These are phyloP conservation scores for Penicillium decumbens DNA, from an alignment of 2,329 filamentous ascomycete genomes.

Conservation along the genomic window DNA sequence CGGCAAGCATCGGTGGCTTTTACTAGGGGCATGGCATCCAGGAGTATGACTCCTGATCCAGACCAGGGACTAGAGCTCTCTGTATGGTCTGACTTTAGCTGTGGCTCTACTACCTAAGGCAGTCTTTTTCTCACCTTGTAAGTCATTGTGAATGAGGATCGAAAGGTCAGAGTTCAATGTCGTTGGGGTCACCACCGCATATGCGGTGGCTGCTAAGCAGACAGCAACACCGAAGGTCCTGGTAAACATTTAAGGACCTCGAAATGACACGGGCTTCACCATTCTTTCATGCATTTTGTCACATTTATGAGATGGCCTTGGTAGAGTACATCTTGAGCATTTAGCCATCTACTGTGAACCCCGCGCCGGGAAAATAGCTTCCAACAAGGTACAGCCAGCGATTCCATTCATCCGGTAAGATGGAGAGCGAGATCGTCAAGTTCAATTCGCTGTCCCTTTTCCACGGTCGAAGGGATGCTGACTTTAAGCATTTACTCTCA, in stretches of 20 bases:
- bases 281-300: not conserved
- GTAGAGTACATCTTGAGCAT: not conserved
- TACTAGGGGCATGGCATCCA: constrained; percentile 15
- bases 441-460: not conserved
- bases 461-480: not conserved
- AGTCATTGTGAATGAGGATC: constrained; percentile 21
- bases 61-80: constrained; percentile 15
- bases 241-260: constrained; percentile 6
- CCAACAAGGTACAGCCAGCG: not conserved
- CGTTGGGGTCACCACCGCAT: constrained; percentile 9
- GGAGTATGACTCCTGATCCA: constrained; percentile 14
- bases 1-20: constrained; percentile 13
- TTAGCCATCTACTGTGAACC: constrained; percentile 6
- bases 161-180: constrained; percentile 16
- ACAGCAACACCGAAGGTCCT: not conserved
- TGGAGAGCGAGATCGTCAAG: not conserved
- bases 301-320: not conserved
- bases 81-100: not conserved
- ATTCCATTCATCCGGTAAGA: constrained; percentile 4
- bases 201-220: constrained; percentile 3
- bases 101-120: too few relatives aligned
- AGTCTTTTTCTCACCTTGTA: constrained; percentile 6
- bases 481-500: not conserved
- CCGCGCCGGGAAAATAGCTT: constrained; percentile 14
- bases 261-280: not conserved